Evolutionary conservation across 2,329 filamentous ascomycete genomes (phyloP), one percentile per base, ranked within the genome.

Genomic region (Scytalidium lignicola): DNA sequence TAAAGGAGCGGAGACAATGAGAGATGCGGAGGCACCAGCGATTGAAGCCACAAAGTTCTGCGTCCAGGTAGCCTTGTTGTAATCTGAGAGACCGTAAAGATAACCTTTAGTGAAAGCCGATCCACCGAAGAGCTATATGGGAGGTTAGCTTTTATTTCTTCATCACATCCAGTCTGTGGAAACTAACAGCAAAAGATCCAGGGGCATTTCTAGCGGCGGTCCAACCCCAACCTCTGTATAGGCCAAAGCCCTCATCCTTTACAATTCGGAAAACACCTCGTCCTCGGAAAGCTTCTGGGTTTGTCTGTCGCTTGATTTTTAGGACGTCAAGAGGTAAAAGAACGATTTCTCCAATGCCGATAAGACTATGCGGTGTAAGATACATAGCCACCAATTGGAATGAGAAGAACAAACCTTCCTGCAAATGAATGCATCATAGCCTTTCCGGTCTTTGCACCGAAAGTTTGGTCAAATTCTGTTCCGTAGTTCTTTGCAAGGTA

Each of bases 271-370:
- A 74, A 52, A 99, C 78, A 54, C 93, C 93, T 63, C 93, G 88
- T 60, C 92, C 92, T 59, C 90, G 83, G 83, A 99, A 99, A 29
- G 93, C 91, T 66, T 97, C 93, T 39, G 93, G 93, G 78, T 99
- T 99, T 59, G 93, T 99, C 76, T 99, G 93, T 63, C 93, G 85
- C 82, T 99, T 99, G 76, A 99, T 99, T 82, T 99, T 99, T 55
- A 99, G 81, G 37, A 99, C 92, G 62, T 99, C 93, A 53, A 99
- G 82, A 40, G 93, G 93, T 39, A 99, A 81, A 23, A 99, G 82
- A 51, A 99, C 82, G 57, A 99, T 95, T 75, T 99, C 93, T 65
- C 93, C 93, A 62, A 99, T 96, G 62, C 93, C 93, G 65, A 99
- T 95, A 64, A 99, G 67, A 73, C 88, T 92, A 55, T 42, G 51